phyloP scores from a whole-genome alignment of 495 filamentous ascomycete species.

The Schizothecium vesticola region DNA sequence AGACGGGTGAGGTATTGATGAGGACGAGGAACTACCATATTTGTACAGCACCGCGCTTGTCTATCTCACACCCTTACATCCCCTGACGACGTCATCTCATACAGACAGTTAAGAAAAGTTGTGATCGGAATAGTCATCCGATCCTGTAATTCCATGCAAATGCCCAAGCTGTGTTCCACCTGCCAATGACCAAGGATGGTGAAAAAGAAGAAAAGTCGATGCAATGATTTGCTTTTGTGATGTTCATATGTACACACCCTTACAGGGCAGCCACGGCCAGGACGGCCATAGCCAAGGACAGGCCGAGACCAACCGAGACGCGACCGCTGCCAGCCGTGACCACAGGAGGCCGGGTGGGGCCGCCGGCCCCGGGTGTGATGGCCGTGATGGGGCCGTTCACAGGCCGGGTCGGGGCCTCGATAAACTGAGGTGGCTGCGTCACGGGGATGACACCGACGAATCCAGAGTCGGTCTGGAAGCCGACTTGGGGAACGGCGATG shows the following conservation, averaged over 20 bases:
- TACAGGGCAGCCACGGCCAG: slow-evolving; percentile 35
- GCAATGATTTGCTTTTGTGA: background rate
- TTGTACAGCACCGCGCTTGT: background rate
- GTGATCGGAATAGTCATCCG: background rate
- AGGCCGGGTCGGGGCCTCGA: slow-evolving; percentile 9
- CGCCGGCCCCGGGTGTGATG: slow-evolving; percentile 18
- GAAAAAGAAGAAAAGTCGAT: background rate
- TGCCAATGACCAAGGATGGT: background rate
- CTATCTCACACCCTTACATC: background rate
- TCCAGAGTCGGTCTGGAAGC: slow-evolving; percentile 55
- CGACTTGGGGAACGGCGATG: slow-evolving; percentile 68
- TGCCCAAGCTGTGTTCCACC: background rate
- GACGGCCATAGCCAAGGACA: slow-evolving; percentile 27
- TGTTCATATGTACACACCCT: slow-evolving; percentile 5
- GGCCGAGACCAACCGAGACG: slow-evolving; percentile 35
- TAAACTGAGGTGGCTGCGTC: slow-evolving; percentile 16
- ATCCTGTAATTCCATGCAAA: background rate
- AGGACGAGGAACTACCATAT: background rate
- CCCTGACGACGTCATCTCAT: background rate
- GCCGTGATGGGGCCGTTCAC: slow-evolving; percentile 12
- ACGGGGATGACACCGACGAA: slow-evolving; percentile 46
- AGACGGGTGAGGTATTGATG: background rate
- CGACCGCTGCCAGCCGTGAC: slow-evolving; percentile 33
- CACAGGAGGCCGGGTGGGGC: slow-evolving; percentile 30
- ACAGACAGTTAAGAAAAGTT: background rate